Conservation (phyloP, 805 yeast genomes). For the Vanderwaltozyma tropicalis region DNA sequence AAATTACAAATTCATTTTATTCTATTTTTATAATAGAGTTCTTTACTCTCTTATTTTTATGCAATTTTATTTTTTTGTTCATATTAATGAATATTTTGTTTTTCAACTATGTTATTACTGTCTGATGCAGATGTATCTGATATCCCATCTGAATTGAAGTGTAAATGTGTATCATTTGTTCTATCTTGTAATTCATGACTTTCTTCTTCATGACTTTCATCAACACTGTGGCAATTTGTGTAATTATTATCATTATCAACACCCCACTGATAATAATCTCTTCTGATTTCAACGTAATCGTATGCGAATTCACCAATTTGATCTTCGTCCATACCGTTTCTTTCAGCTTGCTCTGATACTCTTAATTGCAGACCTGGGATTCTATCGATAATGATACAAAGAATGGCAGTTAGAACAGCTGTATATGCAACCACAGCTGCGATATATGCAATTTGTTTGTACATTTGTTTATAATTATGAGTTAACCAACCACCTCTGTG, state of each 20-base stretch:
- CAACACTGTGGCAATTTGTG: constrained; percentile 1
- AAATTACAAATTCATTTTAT: no score
- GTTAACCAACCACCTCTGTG: constrained; percentile 90
- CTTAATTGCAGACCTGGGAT: constrained; percentile 78
- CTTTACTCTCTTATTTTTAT: no score
- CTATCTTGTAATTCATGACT: background rate
- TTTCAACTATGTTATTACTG: no score
- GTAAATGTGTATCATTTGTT: background rate
- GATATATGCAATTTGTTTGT: constrained; percentile 78
- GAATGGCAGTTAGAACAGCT: constrained; percentile 62
- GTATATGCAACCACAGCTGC: constrained; percentile 68
- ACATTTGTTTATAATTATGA: constrained; percentile 84
- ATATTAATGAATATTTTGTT: no score
- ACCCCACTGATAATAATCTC: constrained; percentile 63
- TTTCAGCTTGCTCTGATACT: constrained; percentile 77
- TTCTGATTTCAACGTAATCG: constrained; percentile 91
- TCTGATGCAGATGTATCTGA: no score
- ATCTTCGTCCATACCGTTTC: constrained; percentile 86
- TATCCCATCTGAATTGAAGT: background rate
- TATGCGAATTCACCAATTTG: constrained; percentile 98
- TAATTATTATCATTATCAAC: constrained; percentile 18
- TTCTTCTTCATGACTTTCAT: background rate
- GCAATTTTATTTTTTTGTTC: no score
- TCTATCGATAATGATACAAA: constrained; percentile 62
- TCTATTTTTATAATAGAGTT: no score